phyloP scores from a whole-genome alignment of 169 alveolate species.

The Babesia caballi region DNA sequence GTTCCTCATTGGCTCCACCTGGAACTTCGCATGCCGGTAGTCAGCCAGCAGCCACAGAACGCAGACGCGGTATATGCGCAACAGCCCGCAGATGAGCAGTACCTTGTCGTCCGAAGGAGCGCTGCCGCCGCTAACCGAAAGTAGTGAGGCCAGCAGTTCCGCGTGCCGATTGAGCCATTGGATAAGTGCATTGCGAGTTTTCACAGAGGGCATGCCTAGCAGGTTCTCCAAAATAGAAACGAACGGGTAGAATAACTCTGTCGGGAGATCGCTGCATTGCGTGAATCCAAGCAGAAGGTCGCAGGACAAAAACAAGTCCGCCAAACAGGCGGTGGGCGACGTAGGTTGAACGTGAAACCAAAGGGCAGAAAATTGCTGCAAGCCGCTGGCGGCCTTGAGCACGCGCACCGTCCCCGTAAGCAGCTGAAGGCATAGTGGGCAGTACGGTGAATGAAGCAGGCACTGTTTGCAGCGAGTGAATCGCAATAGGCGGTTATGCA shows the following conservation, averaged over 20 bases:
- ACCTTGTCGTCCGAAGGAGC: conserved; percentile 19
- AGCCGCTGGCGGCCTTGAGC: conserved; percentile 25
- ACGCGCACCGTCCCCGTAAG: conserved; percentile 39
- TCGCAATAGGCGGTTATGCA: conserved; percentile 15
- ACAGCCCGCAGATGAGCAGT: conserved; percentile 13
- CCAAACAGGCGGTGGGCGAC: conserved; percentile 17
- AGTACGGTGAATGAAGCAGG: conserved; percentile 28
- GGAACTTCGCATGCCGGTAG: conserved; percentile 24
- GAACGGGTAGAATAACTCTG: conserved; percentile 29
- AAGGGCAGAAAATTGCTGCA: conserved; percentile 56
- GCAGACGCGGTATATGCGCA: conserved; percentile 43
- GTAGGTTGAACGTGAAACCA: conserved; percentile 57
- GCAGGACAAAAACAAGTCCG: conserved; percentile 48
- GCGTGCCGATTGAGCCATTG: conserved; percentile 55
- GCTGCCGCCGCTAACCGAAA: not conserved
- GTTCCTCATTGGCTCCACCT: conserved; percentile 23
- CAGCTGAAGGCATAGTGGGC: conserved; percentile 31
- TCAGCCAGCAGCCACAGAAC: conserved; percentile 43
- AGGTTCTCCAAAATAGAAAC: conserved; percentile 42
- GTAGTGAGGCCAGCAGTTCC: conserved; percentile 16
- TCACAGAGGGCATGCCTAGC: conserved; percentile 37
- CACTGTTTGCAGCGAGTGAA: conserved; percentile 41
- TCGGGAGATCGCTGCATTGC: not conserved
- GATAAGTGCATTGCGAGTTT: conserved; percentile 39
- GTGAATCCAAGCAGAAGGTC: conserved; percentile 14